phyloP scores from a whole-genome alignment of 352 stramenopile species.

The Elongisporangium anandrum region DNA sequence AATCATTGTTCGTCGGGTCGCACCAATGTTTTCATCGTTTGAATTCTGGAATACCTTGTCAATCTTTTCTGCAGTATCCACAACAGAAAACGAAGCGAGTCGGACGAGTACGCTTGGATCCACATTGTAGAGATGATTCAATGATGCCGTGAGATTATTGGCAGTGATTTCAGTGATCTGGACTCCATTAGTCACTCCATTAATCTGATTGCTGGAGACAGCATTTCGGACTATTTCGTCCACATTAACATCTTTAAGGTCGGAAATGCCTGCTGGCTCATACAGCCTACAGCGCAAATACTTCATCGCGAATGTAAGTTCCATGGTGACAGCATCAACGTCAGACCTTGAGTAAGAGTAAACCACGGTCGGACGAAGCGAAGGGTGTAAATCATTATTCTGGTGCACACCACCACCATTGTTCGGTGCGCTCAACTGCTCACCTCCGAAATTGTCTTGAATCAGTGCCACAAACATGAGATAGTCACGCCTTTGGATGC shows the following conservation, averaged over 20 bases:
- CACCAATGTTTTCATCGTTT: not conserved
- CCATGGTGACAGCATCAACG: constrained; percentile 62
- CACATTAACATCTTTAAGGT: not conserved
- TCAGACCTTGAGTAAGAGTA: constrained; percentile 74
- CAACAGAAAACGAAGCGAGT: constrained; percentile 32
- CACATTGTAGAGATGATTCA: constrained; percentile 32
- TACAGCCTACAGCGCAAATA: constrained; percentile 38
- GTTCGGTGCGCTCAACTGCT: constrained; percentile 30
- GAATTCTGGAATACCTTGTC: not conserved
- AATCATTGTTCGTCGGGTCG: constrained; percentile 24
- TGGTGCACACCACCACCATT: not conserved
- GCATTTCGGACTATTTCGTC: not conserved
- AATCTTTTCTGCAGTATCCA: constrained; percentile 15
- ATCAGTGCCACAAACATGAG: constrained; percentile 59
- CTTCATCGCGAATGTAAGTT: constrained; percentile 58
- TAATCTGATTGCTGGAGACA: not conserved
- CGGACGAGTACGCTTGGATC: constrained; percentile 35
- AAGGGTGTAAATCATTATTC: constrained; percentile 11
- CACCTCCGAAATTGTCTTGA: constrained; percentile 70
- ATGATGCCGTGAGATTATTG: constrained; percentile 4
- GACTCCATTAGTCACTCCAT: not conserved
- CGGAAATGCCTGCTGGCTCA: not conserved
- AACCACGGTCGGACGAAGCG: constrained; percentile 50
- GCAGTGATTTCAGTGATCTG: not conserved
- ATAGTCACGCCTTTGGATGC: constrained; percentile 35